Percentiles rank a stretch among this genome's conserved stretches.
Conservation (phyloP, 1,284 basidiomycete genomes). For the Ganoderma multipileum region DNA sequence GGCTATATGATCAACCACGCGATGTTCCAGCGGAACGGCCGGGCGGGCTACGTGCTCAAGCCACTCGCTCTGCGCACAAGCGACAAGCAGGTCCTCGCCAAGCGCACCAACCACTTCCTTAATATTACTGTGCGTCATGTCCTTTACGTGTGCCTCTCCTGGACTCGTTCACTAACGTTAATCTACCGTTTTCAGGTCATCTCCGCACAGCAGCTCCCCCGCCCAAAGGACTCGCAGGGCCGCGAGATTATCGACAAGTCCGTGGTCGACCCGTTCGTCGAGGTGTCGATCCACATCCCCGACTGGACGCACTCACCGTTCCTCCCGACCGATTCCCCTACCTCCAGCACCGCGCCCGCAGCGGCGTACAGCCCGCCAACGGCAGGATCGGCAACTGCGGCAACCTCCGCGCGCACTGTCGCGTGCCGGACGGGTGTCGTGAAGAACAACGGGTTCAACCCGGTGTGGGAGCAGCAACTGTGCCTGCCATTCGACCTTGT, state of each 20-base stretch:
- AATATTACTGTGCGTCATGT: conserved; percentile 61
- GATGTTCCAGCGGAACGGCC: conserved; percentile 91
- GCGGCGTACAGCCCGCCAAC: conserved; percentile 35
- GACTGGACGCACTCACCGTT: conserved; percentile 63
- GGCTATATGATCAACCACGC: conserved; percentile 93
- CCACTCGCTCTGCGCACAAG: conserved; percentile 78
- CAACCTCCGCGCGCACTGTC: conserved; percentile 53
- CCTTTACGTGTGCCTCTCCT: no score
- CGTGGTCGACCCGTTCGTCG: conserved; percentile 78
- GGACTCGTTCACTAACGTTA: neutral
- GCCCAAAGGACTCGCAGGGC: conserved; percentile 70
- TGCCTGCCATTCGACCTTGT: conserved; percentile 77
- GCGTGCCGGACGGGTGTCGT: conserved; percentile 66
- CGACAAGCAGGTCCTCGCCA: conserved; percentile 64
- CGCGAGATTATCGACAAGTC: conserved; percentile 67
- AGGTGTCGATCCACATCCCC: conserved; percentile 80
- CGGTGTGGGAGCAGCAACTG: conserved; percentile 82
- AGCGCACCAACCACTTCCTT: conserved; percentile 65
- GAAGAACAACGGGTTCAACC: conserved; percentile 90
- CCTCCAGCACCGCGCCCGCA: conserved; percentile 21
- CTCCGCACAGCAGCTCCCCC: conserved; percentile 93
- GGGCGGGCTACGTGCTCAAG: conserved; percentile 91
- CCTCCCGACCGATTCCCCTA: conserved; percentile 28
- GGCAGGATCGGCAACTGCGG: conserved; percentile 37
- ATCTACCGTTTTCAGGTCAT: conserved; percentile 69